Evolutionary conservation across 169 alveolate genomes (phyloP).

Genomic region (Plasmodium gonderi): DNA sequence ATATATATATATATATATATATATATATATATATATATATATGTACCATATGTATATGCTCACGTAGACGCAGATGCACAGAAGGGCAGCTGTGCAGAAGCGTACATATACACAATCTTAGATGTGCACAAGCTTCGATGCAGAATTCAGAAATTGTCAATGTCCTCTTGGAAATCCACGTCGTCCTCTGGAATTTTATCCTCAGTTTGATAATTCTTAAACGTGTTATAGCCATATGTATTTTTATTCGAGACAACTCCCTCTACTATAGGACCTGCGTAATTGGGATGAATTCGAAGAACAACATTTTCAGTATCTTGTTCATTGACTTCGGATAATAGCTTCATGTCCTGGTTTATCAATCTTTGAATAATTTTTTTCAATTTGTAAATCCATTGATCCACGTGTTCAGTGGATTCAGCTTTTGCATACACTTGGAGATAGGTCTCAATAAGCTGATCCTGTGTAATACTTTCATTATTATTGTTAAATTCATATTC

Average conservation of each 20-base stretch:
- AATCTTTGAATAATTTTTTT: slow-evolving; percentile 81
- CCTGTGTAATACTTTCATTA: slow-evolving; percentile 76
- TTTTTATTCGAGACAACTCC: slow-evolving; percentile 31
- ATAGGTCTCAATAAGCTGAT: slow-evolving; percentile 83
- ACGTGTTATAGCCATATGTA: slow-evolving; percentile 53
- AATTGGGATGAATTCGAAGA: slow-evolving; percentile 84
- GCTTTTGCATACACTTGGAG: slow-evolving; percentile 79
- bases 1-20: too few relatives aligned
- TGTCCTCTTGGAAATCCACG: slow-evolving; percentile 67
- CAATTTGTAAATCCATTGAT: slow-evolving; percentile 82
- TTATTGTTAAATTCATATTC: slow-evolving; percentile 80
- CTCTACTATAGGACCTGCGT: slow-evolving; percentile 66
- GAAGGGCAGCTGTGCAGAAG: too few relatives aligned
- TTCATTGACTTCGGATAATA: slow-evolving; percentile 74
- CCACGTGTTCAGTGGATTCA: slow-evolving; percentile 81
- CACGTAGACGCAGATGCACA: background rate
- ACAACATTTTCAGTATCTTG: slow-evolving; percentile 78
- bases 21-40: background rate
- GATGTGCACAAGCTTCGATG: background rate
- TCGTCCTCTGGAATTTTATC: slow-evolving; percentile 35
- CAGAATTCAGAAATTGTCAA: slow-evolving; percentile 1
- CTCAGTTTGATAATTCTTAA: slow-evolving; percentile 43
- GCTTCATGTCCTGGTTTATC: slow-evolving; percentile 80
- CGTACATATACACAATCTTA: background rate
- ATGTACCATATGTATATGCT: background rate